These are phyloP conservation scores for Ampelomyces quisqualis DNA, from an alignment of 2,329 filamentous ascomycete genomes.

Conservation along the genomic window DNA sequence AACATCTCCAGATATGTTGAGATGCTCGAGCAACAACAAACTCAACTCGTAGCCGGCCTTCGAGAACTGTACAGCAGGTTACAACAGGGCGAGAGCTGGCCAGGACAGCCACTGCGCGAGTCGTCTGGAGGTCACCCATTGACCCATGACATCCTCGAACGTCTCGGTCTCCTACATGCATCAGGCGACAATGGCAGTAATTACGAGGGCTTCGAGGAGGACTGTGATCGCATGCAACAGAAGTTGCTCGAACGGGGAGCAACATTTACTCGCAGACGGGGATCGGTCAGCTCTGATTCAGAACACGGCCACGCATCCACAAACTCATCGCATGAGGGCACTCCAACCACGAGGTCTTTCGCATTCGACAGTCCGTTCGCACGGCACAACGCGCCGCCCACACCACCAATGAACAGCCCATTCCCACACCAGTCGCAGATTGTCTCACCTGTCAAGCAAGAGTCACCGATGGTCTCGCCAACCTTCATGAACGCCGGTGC, in stretches of 20 bases:
- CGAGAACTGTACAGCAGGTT: constrained; percentile 61
- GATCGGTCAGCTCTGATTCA: constrained; percentile 59
- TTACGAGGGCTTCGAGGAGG: constrained; percentile 60
- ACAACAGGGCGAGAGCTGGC: constrained; percentile 57
- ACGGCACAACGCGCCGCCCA: constrained; percentile 40
- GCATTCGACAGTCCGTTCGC: constrained; percentile 35
- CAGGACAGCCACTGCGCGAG: constrained; percentile 55
- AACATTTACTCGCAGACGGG: constrained; percentile 54
- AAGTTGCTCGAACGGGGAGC: constrained; percentile 56
- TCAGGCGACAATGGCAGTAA: constrained; percentile 49
- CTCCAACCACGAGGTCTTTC: constrained; percentile 40
- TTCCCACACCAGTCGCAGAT: constrained; percentile 41
- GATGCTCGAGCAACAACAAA: constrained; percentile 67
- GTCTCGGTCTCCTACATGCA: constrained; percentile 58
- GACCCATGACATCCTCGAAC: constrained; percentile 64
- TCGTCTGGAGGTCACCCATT: constrained; percentile 57
- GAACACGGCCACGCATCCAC: constrained; percentile 53
- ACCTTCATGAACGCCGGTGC: constrained; percentile 33
- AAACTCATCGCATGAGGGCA: constrained; percentile 41
- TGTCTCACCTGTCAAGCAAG: constrained; percentile 34
- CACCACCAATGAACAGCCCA: constrained; percentile 43
- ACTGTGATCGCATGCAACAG: constrained; percentile 57
- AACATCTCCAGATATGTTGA: constrained; percentile 57
- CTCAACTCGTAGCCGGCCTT: constrained; percentile 61
- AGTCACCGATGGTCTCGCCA: constrained; percentile 31